Base-by-base conservation (phyloP, 257 asterid genomes). In the Petunia axillaris region DNA sequence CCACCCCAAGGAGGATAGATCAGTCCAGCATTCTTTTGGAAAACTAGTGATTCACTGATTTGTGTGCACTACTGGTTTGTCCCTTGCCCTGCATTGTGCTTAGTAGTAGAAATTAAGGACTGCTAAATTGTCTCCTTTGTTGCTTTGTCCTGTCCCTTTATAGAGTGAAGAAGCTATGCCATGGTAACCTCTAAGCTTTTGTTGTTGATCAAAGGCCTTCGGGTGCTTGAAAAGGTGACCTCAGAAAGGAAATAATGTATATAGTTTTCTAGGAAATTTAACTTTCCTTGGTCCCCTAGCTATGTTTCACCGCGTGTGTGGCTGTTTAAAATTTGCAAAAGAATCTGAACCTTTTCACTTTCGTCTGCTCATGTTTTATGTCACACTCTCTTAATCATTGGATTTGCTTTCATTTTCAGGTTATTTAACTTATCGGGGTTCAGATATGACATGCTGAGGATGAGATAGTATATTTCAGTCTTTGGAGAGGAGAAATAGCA, bases 381-480 rank as follows among this genome's bases (percentile, higher is more conserved):
- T 62, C 41, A 62, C 38, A n/a, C 43, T 68, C 37, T 35, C 41
- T n/a, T 16, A n/a, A 16, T 25, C 13, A 43, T 41, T 15, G 68
- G 73, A 39, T 59, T 11, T 35, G 43, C 68, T 80, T 64, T 37
- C 37, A 64, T 79, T 76, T 55, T 57, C 89, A 87, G 93, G 87
- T 82, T 73, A 52, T 80, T 41, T 38, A 66, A 46, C 71, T 79
- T 73, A 68, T 55, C n/a, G 74, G 52, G 50, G 85, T 82, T 82
- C 91, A 85, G 81, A 87, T 84, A 90, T 84, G 89, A 85, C 83
- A 87, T 84, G 87, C 83, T 85, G 91, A 86, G 87, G 90, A 83
- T 54, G 85, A 81, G 83, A 80, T 50, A 36, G 15, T 64, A 37
- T 67, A 71, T 15, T 11, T 48, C 57, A 78, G 71, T 48, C 6